Evolutionary conservation across 306 rosid species (phyloP).

Genomic region (Vicia faba): DNA sequence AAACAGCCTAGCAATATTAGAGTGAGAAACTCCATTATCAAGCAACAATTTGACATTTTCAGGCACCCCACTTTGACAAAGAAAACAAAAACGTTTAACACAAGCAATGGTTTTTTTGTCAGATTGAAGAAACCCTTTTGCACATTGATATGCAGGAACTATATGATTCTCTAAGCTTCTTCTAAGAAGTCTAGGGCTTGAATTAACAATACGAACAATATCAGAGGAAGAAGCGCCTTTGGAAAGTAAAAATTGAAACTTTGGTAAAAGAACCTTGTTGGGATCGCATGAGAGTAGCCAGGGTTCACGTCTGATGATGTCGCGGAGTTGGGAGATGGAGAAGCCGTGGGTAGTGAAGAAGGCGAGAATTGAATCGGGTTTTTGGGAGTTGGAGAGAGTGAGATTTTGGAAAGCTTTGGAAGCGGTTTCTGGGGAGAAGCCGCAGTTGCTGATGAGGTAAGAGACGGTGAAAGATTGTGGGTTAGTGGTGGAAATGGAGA

Average conservation of each 20-base stretch:
- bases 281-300: background rate
- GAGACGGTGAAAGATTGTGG: conserved; percentile 31
- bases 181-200: background rate
- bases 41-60: background rate
- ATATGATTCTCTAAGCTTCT: conserved; percentile 21
- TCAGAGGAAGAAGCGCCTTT: conserved; percentile 35
- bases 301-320: background rate
- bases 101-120: background rate
- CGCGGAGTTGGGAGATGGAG: background rate
- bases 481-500: background rate
- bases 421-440: conserved; percentile 44
- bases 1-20: background rate
- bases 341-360: conserved; percentile 17
- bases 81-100: background rate
- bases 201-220: background rate
- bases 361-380: conserved; percentile 18
- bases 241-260: conserved; percentile 36
- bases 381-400: background rate
- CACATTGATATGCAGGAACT: conserved; percentile 3
- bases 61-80: rapidly evolving
- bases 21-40: background rate
- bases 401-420: conserved; percentile 31
- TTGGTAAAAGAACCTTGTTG: conserved; percentile 26
- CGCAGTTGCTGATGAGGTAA: conserved; percentile 41
- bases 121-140: background rate